Base-by-base conservation (phyloP, 1,139 yeast genomes). In the Magnusiomyces tetraspermus region DNA sequence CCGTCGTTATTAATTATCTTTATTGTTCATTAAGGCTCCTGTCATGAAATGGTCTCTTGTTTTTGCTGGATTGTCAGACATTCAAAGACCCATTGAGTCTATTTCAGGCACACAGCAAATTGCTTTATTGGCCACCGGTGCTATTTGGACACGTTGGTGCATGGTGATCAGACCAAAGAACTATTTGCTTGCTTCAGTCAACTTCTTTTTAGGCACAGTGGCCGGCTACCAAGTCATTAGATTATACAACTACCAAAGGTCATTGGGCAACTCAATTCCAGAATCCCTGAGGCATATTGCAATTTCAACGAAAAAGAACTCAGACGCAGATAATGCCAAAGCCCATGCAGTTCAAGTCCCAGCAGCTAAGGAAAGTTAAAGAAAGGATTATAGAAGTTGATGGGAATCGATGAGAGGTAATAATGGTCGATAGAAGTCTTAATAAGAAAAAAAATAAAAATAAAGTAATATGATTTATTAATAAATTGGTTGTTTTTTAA, bases 81-180 rank as follows among this genome's bases (percentile, higher is more conserved):
- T 85, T 58, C 78, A 79, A 60, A 82, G 97, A 71, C 97, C 97
- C 2, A 96, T 88, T 45, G 97, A 90, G 65, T 83, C 84, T 63
- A 75, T 92, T 53, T 82, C 92, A 50, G 96, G 97, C 54, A 84
- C 96, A 30, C 98, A 92, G 70, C 96, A 87, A 68, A 68, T 85
- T 57, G 96, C 98, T 0, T 76, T 92, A 55, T 77, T 86, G 62
- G 92, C 92, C 49, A 92, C 98, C 1, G 98, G 97, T 54, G 81
- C 80, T 53, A 89, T 92, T 63, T 92, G 98, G 98, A 92, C 98
- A 46, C 82, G 98, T 68, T 92, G 98, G 98, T 90, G 97, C 33
- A 79, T 89, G 70, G 94, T 89, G 58, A 92, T 92, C 67, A 82
- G 75, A 62, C 98, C 98, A 51, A 84, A 86, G 71, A 92, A 92